Percentiles rank a stretch among this genome's conserved stretches.
These are phyloP conservation scores for Prunus armeniaca DNA, from an alignment of 306 rosid species.

Conservation along the genomic window DNA sequence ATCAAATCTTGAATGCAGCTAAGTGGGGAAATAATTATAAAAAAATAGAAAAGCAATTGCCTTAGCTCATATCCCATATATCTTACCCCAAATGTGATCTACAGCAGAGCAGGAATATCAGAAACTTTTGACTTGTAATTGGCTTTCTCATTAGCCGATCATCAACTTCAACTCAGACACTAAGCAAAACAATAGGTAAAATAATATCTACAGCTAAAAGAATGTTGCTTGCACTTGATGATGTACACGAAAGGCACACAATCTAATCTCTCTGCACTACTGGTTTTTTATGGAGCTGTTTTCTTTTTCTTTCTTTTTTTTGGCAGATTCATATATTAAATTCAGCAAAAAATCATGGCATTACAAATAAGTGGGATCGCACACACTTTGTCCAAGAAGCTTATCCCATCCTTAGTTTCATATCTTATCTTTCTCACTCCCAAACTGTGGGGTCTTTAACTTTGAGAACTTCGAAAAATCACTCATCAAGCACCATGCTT, in stretches of 20 bases:
- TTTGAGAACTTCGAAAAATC: slow-evolving; percentile 46
- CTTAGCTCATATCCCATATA: background rate
- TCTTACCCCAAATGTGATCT: slow-evolving; percentile 5
- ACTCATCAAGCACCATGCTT: slow-evolving; percentile 34
- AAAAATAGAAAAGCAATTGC: background rate
- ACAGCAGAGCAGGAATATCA: background rate
- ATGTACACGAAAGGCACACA: background rate
- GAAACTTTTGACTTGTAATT: background rate
- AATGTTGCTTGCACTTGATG: background rate
- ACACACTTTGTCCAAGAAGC: slow-evolving; percentile 58
- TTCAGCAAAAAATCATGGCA: slow-evolving; percentile 1
- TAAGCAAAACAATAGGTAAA: background rate
- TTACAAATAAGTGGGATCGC: slow-evolving; percentile 48
- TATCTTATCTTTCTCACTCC: slow-evolving; percentile 59
- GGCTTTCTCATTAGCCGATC: background rate
- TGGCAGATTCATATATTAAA: slow-evolving; percentile 8
- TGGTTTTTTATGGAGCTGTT: too few species aligned
- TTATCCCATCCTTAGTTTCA: slow-evolving; percentile 52
- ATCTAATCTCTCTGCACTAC: background rate
- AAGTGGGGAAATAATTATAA: background rate
- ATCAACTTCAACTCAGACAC: slow-evolving; percentile 14
- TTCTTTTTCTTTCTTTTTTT: background rate
- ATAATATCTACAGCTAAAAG: background rate
- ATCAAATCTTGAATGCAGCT: background rate
- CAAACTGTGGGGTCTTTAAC: slow-evolving; percentile 61